Evolutionary conservation across 345 rosid species (phyloP).

Genomic region (Acer saccharum): DNA sequence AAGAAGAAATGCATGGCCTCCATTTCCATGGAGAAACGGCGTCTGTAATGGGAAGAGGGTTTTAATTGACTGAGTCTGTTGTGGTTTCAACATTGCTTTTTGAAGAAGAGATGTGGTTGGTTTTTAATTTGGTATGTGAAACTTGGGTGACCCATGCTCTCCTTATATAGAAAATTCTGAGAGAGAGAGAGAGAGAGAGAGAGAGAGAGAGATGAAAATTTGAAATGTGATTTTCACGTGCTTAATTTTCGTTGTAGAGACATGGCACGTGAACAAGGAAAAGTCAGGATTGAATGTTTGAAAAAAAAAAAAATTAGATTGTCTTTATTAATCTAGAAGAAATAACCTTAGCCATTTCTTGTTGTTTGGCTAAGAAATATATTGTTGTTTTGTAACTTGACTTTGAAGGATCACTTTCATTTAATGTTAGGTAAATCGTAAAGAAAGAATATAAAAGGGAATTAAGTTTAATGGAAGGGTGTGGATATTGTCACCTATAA

Average conservation of each 20-base stretch:
- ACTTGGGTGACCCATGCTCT: background rate
- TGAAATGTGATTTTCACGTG: background rate
- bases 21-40: slow-evolving; percentile 34
- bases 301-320: too few relatives aligned
- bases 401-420: too few relatives aligned
- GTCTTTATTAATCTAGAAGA: background rate
- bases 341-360: too few relatives aligned
- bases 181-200: too few relatives aligned
- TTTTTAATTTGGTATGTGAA: background rate
- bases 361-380: too few relatives aligned
- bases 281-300: background rate
- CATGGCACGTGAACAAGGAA: background rate
- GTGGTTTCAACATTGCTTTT: slow-evolving; percentile 36
- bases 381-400: too few relatives aligned
- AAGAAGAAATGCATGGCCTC: slow-evolving; percentile 5
- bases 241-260: background rate
- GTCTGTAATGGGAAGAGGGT: slow-evolving; percentile 22
- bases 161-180: background rate
- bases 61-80: slow-evolving; percentile 18
- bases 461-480: too few relatives aligned
- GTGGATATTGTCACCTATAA: too few relatives aligned
- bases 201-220: background rate
- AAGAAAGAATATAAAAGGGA: too few relatives aligned
- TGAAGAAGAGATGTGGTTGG: background rate
- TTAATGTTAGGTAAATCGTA: too few relatives aligned